Conservation (phyloP, 116 monocot genomes). For the Dioscorea cayenensis region DNA sequence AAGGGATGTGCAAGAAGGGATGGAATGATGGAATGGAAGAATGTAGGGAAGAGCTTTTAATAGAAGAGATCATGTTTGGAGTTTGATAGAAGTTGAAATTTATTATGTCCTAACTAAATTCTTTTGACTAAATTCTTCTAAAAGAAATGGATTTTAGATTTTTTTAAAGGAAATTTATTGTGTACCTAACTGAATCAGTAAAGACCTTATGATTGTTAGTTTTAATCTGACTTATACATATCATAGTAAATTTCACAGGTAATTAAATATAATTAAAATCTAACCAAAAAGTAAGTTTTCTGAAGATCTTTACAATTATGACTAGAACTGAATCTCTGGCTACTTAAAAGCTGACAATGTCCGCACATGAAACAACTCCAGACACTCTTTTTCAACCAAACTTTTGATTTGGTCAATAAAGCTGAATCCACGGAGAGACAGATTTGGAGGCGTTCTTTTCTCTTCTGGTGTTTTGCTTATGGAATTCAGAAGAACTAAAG, state of each 20-base stretch:
- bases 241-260: neutral
- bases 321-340: constrained; percentile 29
- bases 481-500: constrained; percentile 26
- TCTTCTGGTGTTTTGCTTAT: constrained; percentile 18
- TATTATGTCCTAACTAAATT: too few relatives aligned
- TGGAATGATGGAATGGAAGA: too few relatives aligned
- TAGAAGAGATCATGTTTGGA: too few relatives aligned
- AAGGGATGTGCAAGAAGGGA: too few relatives aligned
- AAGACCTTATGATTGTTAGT: too few relatives aligned
- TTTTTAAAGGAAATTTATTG: too few relatives aligned
- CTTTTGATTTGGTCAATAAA: constrained; percentile 27
- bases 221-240: too few relatives aligned
- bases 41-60: too few relatives aligned
- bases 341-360: constrained; percentile 17
- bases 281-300: neutral
- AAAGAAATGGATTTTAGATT: too few relatives aligned
- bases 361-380: constrained; percentile 44
- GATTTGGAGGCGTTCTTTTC: constrained; percentile 22
- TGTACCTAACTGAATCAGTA: too few relatives aligned
- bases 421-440: constrained; percentile 23
- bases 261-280: neutral
- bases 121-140: too few relatives aligned
- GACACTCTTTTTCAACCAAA: constrained; percentile 22
- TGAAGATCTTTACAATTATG: constrained; percentile 20
- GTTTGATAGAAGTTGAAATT: too few relatives aligned